Evolutionary conservation across 1,284 basidiomycete genomes (phyloP).

Genomic region (Cryptococcus sp.): DNA sequence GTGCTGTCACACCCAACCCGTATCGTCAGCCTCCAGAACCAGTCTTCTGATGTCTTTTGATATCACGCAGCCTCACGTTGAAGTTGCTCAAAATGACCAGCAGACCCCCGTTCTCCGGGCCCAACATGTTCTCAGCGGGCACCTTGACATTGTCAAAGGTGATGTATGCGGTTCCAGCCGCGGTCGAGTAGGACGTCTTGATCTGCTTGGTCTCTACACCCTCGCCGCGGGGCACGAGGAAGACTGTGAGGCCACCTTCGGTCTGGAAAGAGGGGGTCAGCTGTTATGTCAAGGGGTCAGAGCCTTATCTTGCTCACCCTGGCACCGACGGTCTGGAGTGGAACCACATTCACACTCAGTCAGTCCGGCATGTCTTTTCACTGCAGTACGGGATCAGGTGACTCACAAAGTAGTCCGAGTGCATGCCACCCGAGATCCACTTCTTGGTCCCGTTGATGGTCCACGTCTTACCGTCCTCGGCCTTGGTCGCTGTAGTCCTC

Average conservation of each 20-base stretch:
- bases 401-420: conserved; percentile 48
- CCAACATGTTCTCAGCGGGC: conserved; percentile 80
- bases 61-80: conserved; percentile 32
- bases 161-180: conserved; percentile 76
- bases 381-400: too few species aligned
- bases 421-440: conserved; percentile 87
- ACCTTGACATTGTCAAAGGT: conserved; percentile 85
- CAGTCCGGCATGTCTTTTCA: not conserved
- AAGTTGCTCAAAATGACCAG: conserved; percentile 62
- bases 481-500: conserved; percentile 75
- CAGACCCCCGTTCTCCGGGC: conserved; percentile 75
- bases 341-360: not conserved
- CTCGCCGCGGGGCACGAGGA: conserved; percentile 71
- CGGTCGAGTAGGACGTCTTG: conserved; percentile 77
- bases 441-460: conserved; percentile 83
- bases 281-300: too few species aligned
- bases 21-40: conserved; percentile 1
- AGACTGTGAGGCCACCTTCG: conserved; percentile 77
- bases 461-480: conserved; percentile 69
- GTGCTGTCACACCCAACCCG: conserved; percentile 8
- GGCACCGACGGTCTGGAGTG: conserved; percentile 34
- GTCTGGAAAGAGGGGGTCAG: conserved; percentile 23
- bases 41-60: not conserved
- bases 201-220: conserved; percentile 81
- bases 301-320: conserved; percentile 35